phyloP scores from a whole-genome alignment of 2,329 filamentous ascomycete species.

The Coniella vitis region DNA sequence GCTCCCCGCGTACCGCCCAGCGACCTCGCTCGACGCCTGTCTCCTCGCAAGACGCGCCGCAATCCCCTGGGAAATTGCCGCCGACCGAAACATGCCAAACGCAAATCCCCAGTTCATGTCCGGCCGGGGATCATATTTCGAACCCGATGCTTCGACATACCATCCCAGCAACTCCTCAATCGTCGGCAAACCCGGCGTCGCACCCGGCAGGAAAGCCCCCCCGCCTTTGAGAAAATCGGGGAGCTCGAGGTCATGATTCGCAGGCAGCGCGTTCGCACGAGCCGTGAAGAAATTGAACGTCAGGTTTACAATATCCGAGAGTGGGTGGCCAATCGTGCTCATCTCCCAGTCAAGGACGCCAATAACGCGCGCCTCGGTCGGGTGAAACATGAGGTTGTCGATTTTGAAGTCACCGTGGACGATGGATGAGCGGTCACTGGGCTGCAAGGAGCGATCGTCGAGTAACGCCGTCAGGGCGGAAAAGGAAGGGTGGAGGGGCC shows the following conservation, averaged over 20 bases:
- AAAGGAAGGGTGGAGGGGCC: conserved; percentile 70
- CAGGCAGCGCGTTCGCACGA: conserved; percentile 16
- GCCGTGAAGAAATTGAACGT: conserved; percentile 43
- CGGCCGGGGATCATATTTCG: conserved; percentile 19
- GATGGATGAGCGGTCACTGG: conserved; percentile 68
- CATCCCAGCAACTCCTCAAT: conserved; percentile 20
- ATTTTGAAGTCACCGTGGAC: conserved; percentile 98
- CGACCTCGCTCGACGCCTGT: conserved; percentile 84
- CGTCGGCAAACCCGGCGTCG: conserved; percentile 50
- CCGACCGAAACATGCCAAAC: conserved; percentile 54
- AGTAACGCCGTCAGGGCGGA: conserved; percentile 77
- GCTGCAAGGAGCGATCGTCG: conserved; percentile 59
- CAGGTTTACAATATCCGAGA: conserved; percentile 85
- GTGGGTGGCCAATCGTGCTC: conserved; percentile 93
- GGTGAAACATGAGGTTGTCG: conserved; percentile 84
- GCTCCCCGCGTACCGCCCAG: conserved; percentile 62
- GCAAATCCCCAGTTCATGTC: conserved; percentile 57
- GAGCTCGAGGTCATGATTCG: conserved; percentile 18
- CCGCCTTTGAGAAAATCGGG: conserved; percentile 27
- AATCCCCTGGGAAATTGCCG: conserved; percentile 76
- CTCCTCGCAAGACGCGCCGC: conserved; percentile 76
- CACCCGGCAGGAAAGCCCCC: conserved; percentile 54
- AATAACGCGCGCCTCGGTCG: conserved; percentile 79
- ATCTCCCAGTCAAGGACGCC: conserved; percentile 98
- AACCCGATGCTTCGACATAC: conserved; percentile 1